Percentiles rank a stretch among this genome's conserved stretches.
These are phyloP conservation scores for Niebla homalea DNA, from an alignment of 495 filamentous ascomycete genomes.

Conservation along the genomic window DNA sequence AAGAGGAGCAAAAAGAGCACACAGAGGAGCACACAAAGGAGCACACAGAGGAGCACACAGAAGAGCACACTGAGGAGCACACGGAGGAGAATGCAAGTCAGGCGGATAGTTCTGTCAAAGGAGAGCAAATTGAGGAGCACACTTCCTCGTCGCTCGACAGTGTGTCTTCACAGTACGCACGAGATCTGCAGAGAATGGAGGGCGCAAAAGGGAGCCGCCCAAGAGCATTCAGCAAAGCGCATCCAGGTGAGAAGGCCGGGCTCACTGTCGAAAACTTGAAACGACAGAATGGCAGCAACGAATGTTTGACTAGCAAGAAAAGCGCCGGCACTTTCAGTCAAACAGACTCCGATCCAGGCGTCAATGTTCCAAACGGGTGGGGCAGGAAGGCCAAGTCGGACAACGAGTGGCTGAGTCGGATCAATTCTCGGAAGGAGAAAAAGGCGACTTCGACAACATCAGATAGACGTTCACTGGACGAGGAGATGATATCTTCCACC, in stretches of 20 bases:
- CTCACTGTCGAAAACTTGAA: conserved; percentile 36
- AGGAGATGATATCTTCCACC: conserved; percentile 3
- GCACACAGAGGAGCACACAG: too few species aligned
- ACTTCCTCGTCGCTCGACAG: conserved; percentile 23
- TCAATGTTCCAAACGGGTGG: conserved; percentile 47
- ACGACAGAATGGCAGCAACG: conserved; percentile 23
- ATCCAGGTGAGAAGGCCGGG: conserved; percentile 21
- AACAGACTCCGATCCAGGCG: conserved; percentile 31
- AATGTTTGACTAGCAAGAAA: conserved; percentile 18
- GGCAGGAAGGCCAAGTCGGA: conserved; percentile 37
- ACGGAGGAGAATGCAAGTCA: too few species aligned
- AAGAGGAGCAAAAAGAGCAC: too few species aligned
- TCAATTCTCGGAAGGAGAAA: conserved; percentile 14
- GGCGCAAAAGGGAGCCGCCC: conserved; percentile 30
- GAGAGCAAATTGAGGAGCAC: conserved; percentile 22
- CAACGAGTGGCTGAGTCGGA: conserved; percentile 40
- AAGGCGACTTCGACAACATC: conserved; percentile 11
- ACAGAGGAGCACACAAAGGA: too few species aligned
- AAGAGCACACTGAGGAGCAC: too few species aligned
- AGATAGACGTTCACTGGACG: conserved; percentile 16
- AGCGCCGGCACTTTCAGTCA: conserved; percentile 22
- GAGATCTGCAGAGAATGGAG: conserved; percentile 33
- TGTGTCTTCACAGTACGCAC: conserved; percentile 25
- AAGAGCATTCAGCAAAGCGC: conserved; percentile 34
- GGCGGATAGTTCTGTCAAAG: too few species aligned